Conservation (phyloP, 768 basidiomycete genomes). For the Mycena olivaceomarginata region DNA sequence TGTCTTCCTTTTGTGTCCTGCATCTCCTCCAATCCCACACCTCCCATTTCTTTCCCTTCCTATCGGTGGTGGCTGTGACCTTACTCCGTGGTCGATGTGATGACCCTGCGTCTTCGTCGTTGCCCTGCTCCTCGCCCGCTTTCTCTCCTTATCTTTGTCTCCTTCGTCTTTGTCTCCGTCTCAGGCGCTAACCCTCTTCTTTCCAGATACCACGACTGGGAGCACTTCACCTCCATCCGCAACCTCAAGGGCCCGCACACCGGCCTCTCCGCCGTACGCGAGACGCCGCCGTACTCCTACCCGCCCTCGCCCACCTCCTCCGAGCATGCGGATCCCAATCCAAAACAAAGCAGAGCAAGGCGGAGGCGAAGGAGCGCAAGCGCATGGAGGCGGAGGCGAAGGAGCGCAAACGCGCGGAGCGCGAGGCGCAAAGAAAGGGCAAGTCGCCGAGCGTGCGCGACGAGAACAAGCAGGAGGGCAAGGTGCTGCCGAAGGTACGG, state of each 20-base stretch:
- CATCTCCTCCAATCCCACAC: too few relatives aligned
- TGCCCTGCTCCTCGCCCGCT: background rate
- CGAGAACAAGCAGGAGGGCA: conserved; percentile 20
- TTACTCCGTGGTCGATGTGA: too few relatives aligned
- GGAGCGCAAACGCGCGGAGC: conserved; percentile 19
- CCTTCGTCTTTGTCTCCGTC: background rate
- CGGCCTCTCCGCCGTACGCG: conserved; percentile 80
- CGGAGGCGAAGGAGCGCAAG: conserved; percentile 52
- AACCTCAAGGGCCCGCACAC: conserved; percentile 90
- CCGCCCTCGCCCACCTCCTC: conserved; percentile 53
- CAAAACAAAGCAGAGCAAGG: conserved; percentile 59
- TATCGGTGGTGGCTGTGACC: too few relatives aligned
- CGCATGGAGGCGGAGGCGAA: conserved; percentile 43
- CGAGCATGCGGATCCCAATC: conserved; percentile 26
- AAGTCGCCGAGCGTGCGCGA: conserved; percentile 29
- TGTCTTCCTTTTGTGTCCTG: too few relatives aligned
- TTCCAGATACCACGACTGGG: conserved; percentile 92
- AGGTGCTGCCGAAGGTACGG: conserved; percentile 47
- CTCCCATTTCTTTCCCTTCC: too few relatives aligned
- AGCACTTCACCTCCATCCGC: conserved; percentile 96
- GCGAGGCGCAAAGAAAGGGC: conserved; percentile 38
- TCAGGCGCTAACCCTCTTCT: conserved; percentile 1
- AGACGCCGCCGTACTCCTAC: conserved; percentile 61
- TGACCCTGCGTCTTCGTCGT: too few relatives aligned
- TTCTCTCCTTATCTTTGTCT: background rate